phyloP scores from a whole-genome alignment of 2,329 filamentous ascomycete genomes.

The Fusarium ramigenum region DNA sequence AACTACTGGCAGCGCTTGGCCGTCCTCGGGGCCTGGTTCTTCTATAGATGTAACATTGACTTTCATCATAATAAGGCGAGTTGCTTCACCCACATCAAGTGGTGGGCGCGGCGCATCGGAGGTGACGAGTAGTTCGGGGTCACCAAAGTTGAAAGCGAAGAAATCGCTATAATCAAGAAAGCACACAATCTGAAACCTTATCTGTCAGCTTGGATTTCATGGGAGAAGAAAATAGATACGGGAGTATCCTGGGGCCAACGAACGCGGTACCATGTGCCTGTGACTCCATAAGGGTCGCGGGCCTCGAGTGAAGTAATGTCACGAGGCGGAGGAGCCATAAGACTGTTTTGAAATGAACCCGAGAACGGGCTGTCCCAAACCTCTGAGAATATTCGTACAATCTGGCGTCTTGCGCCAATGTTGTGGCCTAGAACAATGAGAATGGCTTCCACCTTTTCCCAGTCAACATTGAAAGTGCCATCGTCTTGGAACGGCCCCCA shows the following conservation, averaged over 20 bases:
- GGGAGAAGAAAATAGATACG: background rate
- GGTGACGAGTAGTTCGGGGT: constrained; percentile 51
- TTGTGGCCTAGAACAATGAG: constrained; percentile 75
- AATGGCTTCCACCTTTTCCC: constrained; percentile 82
- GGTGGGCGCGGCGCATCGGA: constrained; percentile 58
- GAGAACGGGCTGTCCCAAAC: constrained; percentile 67
- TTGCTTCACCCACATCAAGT: constrained; percentile 71
- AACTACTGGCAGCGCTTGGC: constrained; percentile 69
- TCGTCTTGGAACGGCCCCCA: constrained; percentile 81
- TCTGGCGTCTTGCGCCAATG: constrained; percentile 58
- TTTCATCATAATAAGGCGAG: constrained; percentile 75
- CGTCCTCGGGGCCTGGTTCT: constrained; percentile 65
- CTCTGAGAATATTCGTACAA: constrained; percentile 57
- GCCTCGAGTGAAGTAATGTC: constrained; percentile 57
- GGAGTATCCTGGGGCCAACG: constrained; percentile 33
- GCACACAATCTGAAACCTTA: constrained; percentile 51
- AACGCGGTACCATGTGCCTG: constrained; percentile 76
- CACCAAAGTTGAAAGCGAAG: constrained; percentile 75
- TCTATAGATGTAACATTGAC: constrained; percentile 70
- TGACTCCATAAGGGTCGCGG: constrained; percentile 75
- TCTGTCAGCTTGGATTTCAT: constrained; percentile 20
- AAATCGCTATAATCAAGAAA: constrained; percentile 77
- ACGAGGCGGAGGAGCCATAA: constrained; percentile 49
- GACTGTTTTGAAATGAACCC: constrained; percentile 64
- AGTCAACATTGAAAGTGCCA: constrained; percentile 71